These are phyloP conservation scores for Podospora didyma DNA, from an alignment of 495 filamentous ascomycete species.

Conservation along the genomic window DNA sequence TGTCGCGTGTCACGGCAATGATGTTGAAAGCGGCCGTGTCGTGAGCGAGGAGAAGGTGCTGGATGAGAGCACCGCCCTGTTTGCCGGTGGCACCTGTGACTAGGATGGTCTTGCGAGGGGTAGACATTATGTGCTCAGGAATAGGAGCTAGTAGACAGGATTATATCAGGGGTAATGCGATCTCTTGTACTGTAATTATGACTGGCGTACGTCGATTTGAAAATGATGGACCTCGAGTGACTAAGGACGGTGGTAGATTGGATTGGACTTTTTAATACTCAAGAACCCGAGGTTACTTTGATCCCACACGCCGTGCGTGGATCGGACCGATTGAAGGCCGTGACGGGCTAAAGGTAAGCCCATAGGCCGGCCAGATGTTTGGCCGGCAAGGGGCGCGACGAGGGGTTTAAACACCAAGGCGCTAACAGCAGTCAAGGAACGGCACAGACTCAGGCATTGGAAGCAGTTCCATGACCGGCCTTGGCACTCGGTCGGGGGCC, in stretches of 20 bases:
- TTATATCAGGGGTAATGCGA: neutral
- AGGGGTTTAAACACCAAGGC: neutral
- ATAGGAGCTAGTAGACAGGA: neutral
- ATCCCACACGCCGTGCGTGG: neutral
- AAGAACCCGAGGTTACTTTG: neutral
- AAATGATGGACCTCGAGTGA: neutral
- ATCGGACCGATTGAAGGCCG: neutral
- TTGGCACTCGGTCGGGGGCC: too few species aligned
- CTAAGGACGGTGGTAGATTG: neutral
- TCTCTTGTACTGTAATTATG: neutral
- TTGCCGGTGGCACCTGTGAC: conserved; percentile 64
- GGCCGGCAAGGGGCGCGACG: neutral
- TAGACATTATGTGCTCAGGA: neutral
- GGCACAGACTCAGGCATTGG: too few species aligned
- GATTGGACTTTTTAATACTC: neutral
- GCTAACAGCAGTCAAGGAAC: too few species aligned
- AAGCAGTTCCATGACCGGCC: too few species aligned
- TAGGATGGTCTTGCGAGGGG: conserved; percentile 38
- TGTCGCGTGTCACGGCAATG: conserved; percentile 55
- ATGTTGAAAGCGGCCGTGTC: conserved; percentile 9
- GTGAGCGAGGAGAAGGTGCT: conserved; percentile 20
- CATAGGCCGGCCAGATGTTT: neutral
- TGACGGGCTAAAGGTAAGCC: neutral
- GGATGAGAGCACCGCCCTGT: conserved; percentile 59
- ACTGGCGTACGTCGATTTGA: neutral